A percentile compares a stretch with the other conserved stretches of the same genome.
phyloP scores from a whole-genome alignment of 2,329 filamentous ascomycete species.

The Chaetomium sp. region DNA sequence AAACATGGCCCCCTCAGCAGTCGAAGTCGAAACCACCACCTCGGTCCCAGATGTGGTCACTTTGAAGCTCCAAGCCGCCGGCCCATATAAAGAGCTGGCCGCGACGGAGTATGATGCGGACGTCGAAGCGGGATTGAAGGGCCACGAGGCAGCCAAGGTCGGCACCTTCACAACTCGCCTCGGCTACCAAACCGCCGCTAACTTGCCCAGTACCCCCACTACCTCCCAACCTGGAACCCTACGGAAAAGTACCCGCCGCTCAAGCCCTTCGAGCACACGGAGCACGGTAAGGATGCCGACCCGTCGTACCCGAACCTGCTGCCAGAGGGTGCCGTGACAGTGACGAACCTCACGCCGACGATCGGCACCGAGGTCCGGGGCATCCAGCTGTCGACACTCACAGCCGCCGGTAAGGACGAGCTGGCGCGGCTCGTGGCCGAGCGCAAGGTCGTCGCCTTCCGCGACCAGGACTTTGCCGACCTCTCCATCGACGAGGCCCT shows the following conservation, averaged over 20 bases:
- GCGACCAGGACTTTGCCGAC: slow-evolving; percentile 66
- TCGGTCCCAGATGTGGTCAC: slow-evolving; percentile 30
- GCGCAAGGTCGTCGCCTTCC: slow-evolving; percentile 71
- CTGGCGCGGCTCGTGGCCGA: slow-evolving; percentile 69
- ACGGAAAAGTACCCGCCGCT: slow-evolving; percentile 62
- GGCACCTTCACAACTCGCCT: not conserved
- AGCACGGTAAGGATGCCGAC: slow-evolving; percentile 71
- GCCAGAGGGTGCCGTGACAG: slow-evolving; percentile 47
- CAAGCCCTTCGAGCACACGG: slow-evolving; percentile 65
- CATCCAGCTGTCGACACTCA: slow-evolving; percentile 66
- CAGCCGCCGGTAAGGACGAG: slow-evolving; percentile 66
- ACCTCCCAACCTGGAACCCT: slow-evolving; percentile 65
- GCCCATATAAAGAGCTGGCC: slow-evolving; percentile 40
- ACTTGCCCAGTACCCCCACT: slow-evolving; percentile 57
- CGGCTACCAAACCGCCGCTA: not conserved
- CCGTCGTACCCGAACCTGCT: slow-evolving; percentile 64
- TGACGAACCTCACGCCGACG: slow-evolving; percentile 64
- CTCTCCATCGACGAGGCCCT: slow-evolving; percentile 66
- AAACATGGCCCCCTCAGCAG: slow-evolving; percentile 42
- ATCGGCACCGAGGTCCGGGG: slow-evolving; percentile 70
- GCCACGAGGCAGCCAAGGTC: slow-evolving; percentile 35
- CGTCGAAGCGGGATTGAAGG: slow-evolving; percentile 38
- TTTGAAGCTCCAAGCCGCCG: slow-evolving; percentile 44
- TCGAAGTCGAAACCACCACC: slow-evolving; percentile 38
- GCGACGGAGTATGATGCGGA: slow-evolving; percentile 37